These are phyloP conservation scores for Penicillium expansum DNA, from an alignment of 2,329 filamentous ascomycete genomes.

Conservation along the genomic window DNA sequence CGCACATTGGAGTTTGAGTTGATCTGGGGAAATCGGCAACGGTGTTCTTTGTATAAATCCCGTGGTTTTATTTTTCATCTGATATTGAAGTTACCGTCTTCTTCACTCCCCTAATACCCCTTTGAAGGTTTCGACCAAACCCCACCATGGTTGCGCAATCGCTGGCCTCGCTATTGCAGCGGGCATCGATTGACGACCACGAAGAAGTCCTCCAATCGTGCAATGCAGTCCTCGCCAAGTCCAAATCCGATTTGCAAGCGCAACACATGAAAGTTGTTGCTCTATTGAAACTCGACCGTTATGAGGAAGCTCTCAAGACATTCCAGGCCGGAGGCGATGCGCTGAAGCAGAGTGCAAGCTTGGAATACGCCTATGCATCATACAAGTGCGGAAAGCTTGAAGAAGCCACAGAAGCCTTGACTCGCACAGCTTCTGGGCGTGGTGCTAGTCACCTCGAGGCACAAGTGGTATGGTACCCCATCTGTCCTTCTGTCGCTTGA, in stretches of 20 bases:
- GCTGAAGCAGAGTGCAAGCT: conserved; percentile 53
- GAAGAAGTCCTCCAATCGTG: conserved; percentile 60
- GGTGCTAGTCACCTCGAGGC: conserved; percentile 60
- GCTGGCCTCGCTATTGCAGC: conserved; percentile 56
- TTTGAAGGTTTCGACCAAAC: conserved; percentile 2
- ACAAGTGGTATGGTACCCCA: conserved; percentile 51
- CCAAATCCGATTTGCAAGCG: conserved; percentile 55
- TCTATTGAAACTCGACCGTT: conserved; percentile 62
- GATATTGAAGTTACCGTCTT: neutral
- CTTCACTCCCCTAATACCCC: neutral
- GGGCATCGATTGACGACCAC: conserved; percentile 60
- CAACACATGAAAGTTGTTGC: conserved; percentile 61
- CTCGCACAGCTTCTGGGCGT: conserved; percentile 41
- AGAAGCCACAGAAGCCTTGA: conserved; percentile 54
- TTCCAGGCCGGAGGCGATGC: conserved; percentile 54
- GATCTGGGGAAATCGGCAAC: conserved; percentile 10
- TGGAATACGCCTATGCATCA: conserved; percentile 63
- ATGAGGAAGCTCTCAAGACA: conserved; percentile 57
- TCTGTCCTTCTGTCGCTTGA: conserved; percentile 8
- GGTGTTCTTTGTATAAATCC: conserved; percentile 1
- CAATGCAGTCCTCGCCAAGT: conserved; percentile 56
- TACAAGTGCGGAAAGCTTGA: conserved; percentile 59
- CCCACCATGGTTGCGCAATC: conserved; percentile 45
- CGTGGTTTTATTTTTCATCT: neutral
- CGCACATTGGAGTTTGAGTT: conserved; percentile 23